Evolutionary conservation across 306 rosid species (phyloP).

Genomic region (Hippophae gyantsensis): DNA sequence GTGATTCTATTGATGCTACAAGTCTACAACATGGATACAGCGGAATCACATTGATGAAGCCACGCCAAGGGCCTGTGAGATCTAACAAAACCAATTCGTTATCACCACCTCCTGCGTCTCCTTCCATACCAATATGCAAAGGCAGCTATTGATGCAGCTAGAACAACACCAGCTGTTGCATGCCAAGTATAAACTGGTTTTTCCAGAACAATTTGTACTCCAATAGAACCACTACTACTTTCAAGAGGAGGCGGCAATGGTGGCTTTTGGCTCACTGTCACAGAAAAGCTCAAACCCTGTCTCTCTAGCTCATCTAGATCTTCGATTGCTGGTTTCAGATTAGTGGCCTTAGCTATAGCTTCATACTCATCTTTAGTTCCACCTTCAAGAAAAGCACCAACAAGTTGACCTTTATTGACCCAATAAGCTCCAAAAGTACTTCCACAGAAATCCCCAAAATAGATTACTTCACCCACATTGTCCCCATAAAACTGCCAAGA

Average conservation of each 20-base stretch:
- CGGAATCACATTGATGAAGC: slow-evolving; percentile 5
- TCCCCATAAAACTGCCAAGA: slow-evolving; percentile 99
- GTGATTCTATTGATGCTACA: slow-evolving; percentile 9
- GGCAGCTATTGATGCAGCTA: slow-evolving; percentile 83
- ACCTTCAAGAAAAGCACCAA: slow-evolving; percentile 72
- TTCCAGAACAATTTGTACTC: slow-evolving; percentile 32
- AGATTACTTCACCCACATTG: slow-evolving; percentile 66
- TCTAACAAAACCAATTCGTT: slow-evolving; percentile 6
- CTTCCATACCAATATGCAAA: slow-evolving; percentile 78
- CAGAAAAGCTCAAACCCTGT: slow-evolving; percentile 69
- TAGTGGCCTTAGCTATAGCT: slow-evolving; percentile 62
- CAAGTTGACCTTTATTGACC: slow-evolving; percentile 73
- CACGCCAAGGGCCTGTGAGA: slow-evolving; percentile 8
- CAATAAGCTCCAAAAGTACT: slow-evolving; percentile 84
- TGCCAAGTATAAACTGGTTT: slow-evolving; percentile 69
- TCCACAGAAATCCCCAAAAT: slow-evolving; percentile 73
- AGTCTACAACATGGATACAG: slow-evolving; percentile 25
- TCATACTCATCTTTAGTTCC: slow-evolving; percentile 72
- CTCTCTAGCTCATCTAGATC: slow-evolving; percentile 66
- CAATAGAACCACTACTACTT: slow-evolving; percentile 19
- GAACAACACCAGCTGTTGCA: slow-evolving; percentile 71
- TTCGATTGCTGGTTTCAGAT: slow-evolving; percentile 61
- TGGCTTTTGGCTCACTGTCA: slow-evolving; percentile 44
- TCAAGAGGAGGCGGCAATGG: slow-evolving; percentile 18
- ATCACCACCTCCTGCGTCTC: slow-evolving; percentile 83